Percentiles rank a stretch among this genome's conserved stretches.
Evolutionary conservation across 2,329 filamentous ascomycete species (phyloP).

Genomic region (Penicillium vulpinum): DNA sequence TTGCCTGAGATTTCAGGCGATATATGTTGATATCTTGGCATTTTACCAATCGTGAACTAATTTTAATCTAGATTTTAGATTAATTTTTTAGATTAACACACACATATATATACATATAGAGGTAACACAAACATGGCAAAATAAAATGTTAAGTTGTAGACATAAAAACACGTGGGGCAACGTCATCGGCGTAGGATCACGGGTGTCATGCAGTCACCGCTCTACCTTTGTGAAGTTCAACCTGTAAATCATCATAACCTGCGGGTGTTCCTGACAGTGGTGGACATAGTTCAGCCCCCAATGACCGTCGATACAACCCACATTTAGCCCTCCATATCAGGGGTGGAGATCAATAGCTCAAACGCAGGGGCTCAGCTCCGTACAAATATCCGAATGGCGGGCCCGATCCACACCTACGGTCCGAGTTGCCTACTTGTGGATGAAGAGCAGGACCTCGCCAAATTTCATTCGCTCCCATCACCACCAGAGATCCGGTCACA

Average conservation of each 20-base stretch:
- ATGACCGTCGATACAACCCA: slow-evolving; percentile 13
- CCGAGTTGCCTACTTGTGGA: slow-evolving; percentile 55
- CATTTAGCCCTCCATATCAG: slow-evolving; percentile 4
- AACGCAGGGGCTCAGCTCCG: not conserved
- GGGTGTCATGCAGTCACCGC: slow-evolving; percentile 4
- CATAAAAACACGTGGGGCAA: slow-evolving; percentile 36
- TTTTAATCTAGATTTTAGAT: no score
- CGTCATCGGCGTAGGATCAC: slow-evolving; percentile 32
- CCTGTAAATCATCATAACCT: not conserved
- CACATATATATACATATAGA: no score
- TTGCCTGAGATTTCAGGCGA: no score
- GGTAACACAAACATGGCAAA: no score
- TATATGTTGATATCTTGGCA: no score
- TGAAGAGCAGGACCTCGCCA: slow-evolving; percentile 34
- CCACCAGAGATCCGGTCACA: slow-evolving; percentile 64
- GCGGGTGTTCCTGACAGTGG: slow-evolving; percentile 7
- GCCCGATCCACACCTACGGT: slow-evolving; percentile 59
- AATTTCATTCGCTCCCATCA: slow-evolving; percentile 43
- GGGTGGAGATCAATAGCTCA: slow-evolving; percentile 2
- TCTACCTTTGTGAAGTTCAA: not conserved
- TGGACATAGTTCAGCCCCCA: slow-evolving; percentile 4
- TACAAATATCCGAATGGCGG: slow-evolving; percentile 35
- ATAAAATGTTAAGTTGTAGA: no score
- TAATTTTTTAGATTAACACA: no score
- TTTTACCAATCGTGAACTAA: no score